Percentiles rank a stretch among this genome's conserved stretches.
phyloP scores from a whole-genome alignment of 139 green algal genomes.

The Asterochloris erici region DNA sequence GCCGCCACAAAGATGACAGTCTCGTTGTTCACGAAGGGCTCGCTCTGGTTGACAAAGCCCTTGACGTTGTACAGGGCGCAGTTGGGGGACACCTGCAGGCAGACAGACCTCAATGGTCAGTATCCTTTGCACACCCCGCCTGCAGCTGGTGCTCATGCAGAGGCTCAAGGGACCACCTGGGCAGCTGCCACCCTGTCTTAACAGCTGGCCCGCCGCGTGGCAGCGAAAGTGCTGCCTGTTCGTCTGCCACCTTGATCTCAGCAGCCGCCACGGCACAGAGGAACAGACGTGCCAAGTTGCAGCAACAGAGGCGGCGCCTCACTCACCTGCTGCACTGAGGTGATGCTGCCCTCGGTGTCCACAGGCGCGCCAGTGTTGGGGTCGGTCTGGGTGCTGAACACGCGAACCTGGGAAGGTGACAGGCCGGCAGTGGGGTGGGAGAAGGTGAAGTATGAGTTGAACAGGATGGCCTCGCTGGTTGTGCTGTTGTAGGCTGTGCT shows the following conservation, averaged over 20 bases:
- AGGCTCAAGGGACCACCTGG: too few relatives aligned
- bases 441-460: slow-evolving; percentile 16
- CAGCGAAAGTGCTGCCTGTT: too few relatives aligned
- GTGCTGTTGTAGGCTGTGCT: slow-evolving; percentile 18
- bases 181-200: not conserved
- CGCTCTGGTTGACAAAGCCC: slow-evolving; percentile 11
- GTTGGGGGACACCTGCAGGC: slow-evolving; percentile 9
- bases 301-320: too few relatives aligned
- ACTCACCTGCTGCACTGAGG: slow-evolving; percentile 8
- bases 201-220: too few relatives aligned
- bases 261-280: not conserved
- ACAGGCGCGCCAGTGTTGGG: not conserved
- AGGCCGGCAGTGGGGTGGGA: slow-evolving; percentile 8
- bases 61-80: slow-evolving; percentile 15
- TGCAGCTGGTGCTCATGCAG: too few relatives aligned
- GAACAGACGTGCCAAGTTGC: not conserved
- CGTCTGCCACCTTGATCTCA: not conserved
- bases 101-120: not conserved
- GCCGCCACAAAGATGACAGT: slow-evolving; percentile 12
- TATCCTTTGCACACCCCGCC: too few relatives aligned
- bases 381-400: slow-evolving; percentile 8
- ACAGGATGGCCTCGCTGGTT: slow-evolving; percentile 3
- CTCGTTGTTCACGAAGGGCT: slow-evolving; percentile 10
- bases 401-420: slow-evolving; percentile 3
- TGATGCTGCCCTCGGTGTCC: not conserved